Conservation (phyloP, 1,284 basidiomycete genomes). For the Trichosporon sp. region DNA sequence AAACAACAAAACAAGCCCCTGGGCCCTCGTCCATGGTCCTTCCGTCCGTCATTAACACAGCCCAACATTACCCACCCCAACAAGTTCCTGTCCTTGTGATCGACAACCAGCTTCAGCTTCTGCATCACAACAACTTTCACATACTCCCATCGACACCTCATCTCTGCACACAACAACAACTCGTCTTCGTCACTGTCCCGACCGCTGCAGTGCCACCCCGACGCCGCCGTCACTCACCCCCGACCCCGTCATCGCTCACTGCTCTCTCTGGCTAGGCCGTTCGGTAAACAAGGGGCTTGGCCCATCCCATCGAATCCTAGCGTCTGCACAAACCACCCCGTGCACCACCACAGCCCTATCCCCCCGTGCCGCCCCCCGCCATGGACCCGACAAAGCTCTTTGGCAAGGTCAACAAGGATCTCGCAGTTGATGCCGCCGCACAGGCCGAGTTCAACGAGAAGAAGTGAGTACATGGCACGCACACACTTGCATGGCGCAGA, state of each 20-base stretch:
- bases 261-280: slow-evolving; percentile 12
- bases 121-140: slow-evolving; percentile 4
- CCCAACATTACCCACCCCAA: slow-evolving; percentile 11
- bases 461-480: slow-evolving; percentile 59
- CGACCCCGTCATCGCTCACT: slow-evolving; percentile 8
- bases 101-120: neutral
- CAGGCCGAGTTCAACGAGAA: slow-evolving; percentile 96
- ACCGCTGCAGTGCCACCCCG: neutral
- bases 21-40: neutral
- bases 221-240: neutral
- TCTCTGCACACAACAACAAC: neutral
- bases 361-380: neutral
- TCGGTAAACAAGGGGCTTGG: slow-evolving; percentile 17
- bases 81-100: slow-evolving; percentile 4
- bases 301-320: slow-evolving; percentile 16
- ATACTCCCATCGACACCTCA: no score
- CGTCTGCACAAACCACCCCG: slow-evolving; percentile 2
- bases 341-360: neutral
- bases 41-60: neutral
- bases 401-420: slow-evolving; percentile 44
- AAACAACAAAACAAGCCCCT: slow-evolving; percentile 9
- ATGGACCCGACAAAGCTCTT: slow-evolving; percentile 50
- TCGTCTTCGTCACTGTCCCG: neutral
- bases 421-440: slow-evolving; percentile 66
- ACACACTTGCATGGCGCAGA: neutral